Base-by-base conservation (phyloP, 225 moss, liverwort and hornwort genomes). In the Lunularia cruciata region DNA sequence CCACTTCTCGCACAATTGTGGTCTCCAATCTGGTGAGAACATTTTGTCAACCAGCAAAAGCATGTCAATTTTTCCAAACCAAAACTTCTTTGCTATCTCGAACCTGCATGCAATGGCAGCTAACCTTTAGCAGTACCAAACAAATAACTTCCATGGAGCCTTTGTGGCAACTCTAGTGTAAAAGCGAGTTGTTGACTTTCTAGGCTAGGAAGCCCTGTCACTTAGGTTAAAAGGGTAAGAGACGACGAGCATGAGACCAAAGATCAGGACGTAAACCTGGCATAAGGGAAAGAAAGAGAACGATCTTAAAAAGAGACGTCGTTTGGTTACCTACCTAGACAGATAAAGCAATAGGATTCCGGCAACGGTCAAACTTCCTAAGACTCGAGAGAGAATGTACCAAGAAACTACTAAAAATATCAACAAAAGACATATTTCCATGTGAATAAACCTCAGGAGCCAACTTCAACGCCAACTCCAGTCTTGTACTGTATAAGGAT, bases 1-100 rank as follows among this genome's bases (percentile, higher is more conserved):
- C 16, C 62, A 26, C 40, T 26, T 63, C 26, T 37, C 62, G 11
- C 20, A 54, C 26, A 27, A 22, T 60, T 11, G 37, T 45, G 43
- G 42, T 45, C 28, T 26, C 28, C 63, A 38, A 63, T 63, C 63
- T 63, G 63, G 26, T 27, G 27, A 63, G 26, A 42, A 63, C 59
- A 60, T 60, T 60, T 30, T 14, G 59, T 45, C 43, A 63, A 25
- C 37, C 42, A 43, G 10, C n/a, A 63, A 49, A 28, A 45, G 11
- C 26, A 63, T 63, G 63, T 63, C 43, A 63, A 43, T 43, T 0
- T 42, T 63, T 63, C 12, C 27, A 60, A 9, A 60, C 6, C 22
- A 38, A 6, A 30, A 33, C 5, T n/a, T 37, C 43, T 23, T 28
- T 42, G 23, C 63, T 3, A 25, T 7, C 15, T 42, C 14, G 26